Conservation (phyloP, 2,329 filamentous ascomycete species). For the Epichloe baconii region DNA sequence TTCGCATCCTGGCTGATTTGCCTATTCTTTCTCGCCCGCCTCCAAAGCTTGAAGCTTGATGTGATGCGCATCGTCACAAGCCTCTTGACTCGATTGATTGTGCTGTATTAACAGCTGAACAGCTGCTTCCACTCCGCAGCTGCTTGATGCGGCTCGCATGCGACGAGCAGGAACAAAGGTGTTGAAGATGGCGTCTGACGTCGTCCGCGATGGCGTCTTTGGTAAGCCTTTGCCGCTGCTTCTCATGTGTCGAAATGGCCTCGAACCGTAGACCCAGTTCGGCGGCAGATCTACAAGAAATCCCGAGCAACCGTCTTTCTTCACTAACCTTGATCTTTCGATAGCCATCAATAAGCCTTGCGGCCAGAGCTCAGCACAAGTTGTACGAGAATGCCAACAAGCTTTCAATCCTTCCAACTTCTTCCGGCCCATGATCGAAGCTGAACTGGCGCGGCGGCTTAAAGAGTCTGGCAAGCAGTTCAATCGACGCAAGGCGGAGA, state of each 20-base stretch:
- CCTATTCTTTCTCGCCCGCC: too few species aligned
- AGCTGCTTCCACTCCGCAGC: not conserved
- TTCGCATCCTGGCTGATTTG: too few species aligned
- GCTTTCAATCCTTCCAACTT: conserved; percentile 69
- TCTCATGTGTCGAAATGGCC: not conserved
- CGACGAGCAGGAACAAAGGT: conserved; percentile 16
- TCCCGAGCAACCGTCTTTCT: not conserved
- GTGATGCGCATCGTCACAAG: too few species aligned
- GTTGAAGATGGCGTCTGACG: conserved; percentile 39
- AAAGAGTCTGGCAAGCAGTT: conserved; percentile 46
- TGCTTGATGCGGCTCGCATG: conserved; percentile 16
- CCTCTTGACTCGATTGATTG: not conserved
- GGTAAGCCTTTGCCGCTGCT: conserved; percentile 25
- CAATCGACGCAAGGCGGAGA: conserved; percentile 42
- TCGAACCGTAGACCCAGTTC: not conserved
- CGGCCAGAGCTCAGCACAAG: conserved; percentile 76
- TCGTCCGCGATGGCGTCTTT: conserved; percentile 44
- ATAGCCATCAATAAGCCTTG: conserved; percentile 86
- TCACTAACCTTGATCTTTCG: conserved; percentile 2
- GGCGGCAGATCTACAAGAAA: not conserved
- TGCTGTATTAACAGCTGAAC: not conserved
- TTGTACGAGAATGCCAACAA: conserved; percentile 74
- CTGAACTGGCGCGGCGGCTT: conserved; percentile 42
- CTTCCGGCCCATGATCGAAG: conserved; percentile 65
- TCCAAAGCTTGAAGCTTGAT: too few species aligned